These are phyloP conservation scores for Candida saitoana DNA, from an alignment of 805 yeast species.

Conservation along the genomic window DNA sequence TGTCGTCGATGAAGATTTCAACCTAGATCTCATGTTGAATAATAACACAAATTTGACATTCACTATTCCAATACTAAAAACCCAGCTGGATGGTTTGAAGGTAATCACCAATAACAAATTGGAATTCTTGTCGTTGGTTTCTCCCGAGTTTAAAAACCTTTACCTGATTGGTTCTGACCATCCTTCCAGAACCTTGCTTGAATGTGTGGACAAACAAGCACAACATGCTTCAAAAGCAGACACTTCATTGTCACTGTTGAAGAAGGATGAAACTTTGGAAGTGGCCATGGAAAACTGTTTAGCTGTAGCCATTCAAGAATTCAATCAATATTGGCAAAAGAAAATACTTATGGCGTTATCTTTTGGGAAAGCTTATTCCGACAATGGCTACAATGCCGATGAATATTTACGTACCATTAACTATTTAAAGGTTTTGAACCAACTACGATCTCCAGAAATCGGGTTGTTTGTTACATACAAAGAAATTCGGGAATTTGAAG, in stretches of 20 bases:
- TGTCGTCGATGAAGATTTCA: constrained; percentile 25
- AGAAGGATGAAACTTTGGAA: constrained; percentile 37
- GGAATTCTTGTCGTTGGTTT: constrained; percentile 63
- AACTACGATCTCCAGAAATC: constrained; percentile 57
- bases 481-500: constrained; percentile 50
- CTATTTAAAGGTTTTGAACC: constrained; percentile 63
- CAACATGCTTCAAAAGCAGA: constrained; percentile 76
- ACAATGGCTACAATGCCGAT: constrained; percentile 50
- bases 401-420: constrained; percentile 61
- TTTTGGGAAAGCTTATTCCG: constrained; percentile 71
- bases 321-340: constrained; percentile 77
- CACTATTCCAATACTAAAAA: constrained; percentile 39
- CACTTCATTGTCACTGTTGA: constrained; percentile 60
- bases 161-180: constrained; percentile 81
- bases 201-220: constrained; percentile 61
- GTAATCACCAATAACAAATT: constrained; percentile 55
- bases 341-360: constrained; percentile 73
- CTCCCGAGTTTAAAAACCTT: constrained; percentile 50
- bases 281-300: constrained; percentile 71
- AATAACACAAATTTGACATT: constrained; percentile 17
- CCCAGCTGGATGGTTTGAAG: constrained; percentile 68
- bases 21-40: constrained; percentile 15
- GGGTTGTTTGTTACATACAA: constrained; percentile 64
- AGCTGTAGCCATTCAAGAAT: constrained; percentile 71
- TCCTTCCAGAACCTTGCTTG: constrained; percentile 77